Evolutionary conservation across 2,329 filamentous ascomycete genomes (phyloP), one percentile per base, ranked within the genome.

Genomic region (Furcasterigmium furcatum): DNA sequence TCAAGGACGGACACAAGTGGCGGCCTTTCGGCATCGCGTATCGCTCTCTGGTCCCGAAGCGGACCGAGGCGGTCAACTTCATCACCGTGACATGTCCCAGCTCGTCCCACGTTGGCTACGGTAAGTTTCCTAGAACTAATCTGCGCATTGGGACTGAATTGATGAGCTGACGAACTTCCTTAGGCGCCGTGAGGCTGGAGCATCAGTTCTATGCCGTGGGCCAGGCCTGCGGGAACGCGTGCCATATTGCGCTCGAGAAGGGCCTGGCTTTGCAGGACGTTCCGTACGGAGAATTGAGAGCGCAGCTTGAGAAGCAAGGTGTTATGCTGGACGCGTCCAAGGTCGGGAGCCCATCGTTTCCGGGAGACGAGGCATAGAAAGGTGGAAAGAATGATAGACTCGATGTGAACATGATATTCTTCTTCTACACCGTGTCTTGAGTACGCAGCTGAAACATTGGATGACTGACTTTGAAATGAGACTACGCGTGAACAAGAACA

Each of bases 1-100:
- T 50, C 46, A 54, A 51, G 32, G 44, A 54, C 29, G 46, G 46
- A 5, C 52, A 53, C 40, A 21, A 29, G 36, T 52, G 52, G 48
- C 48, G 52, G 13, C 52, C 51, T 10, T 53, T 53, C 35, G 48
- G 48, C 6, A 44, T 51, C 12, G 35, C 52, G 10, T 53, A 48
- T 21, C 48, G 48, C 12, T 40, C 51, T 14, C 29, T 53, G 29
- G 48, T 51, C 7, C 48, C 52, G 7, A 38, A 38, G 13, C 19
- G 38, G 38, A 34, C 20, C n/a, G 52, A 52, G 41, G 51, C 46
- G 4, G 38, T n/a, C 6, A 52, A 53, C 16, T 35, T 50, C n/a
- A 36, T 49, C 13, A 49, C 48, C 5, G 38, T 22, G 4, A 49
- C 49, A 2, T 51, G 49, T 30, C 49, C 51, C 5, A 49, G 49